phyloP scores from a whole-genome alignment of 139 green algal genomes.

The Chlamydomonas sphaeroides region DNA sequence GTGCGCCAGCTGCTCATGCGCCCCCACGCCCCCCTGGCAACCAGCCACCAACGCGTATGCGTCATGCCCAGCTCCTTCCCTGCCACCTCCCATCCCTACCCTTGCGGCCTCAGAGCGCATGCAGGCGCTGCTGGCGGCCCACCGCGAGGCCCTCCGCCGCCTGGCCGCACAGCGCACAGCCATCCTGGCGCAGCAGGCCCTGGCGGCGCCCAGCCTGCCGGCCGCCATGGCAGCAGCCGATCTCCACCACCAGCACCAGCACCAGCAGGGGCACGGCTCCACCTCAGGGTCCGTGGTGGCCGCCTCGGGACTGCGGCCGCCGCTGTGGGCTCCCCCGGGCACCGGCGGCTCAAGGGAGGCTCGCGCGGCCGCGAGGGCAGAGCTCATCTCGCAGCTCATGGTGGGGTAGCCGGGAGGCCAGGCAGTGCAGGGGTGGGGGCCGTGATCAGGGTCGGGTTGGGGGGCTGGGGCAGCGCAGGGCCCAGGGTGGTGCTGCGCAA shows the following conservation, averaged over 20 bases:
- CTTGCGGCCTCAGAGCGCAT: not conserved
- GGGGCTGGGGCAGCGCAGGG: too few relatives aligned
- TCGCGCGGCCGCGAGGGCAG: not conserved
- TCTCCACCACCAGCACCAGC: too few relatives aligned
- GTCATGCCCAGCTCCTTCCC: too few relatives aligned
- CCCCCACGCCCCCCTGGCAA: not conserved
- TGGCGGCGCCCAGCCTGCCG: not conserved
- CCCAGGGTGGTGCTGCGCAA: too few relatives aligned
- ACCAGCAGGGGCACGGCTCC: not conserved
- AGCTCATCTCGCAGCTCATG: conserved; percentile 39
- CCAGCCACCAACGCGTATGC: not conserved
- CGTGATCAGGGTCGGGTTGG: too few relatives aligned
- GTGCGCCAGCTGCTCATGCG: not conserved
- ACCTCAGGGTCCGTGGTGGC: too few relatives aligned
- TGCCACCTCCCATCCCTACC: too few relatives aligned
- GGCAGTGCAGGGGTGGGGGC: too few relatives aligned
- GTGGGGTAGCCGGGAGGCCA: too few relatives aligned
- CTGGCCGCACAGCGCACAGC: conserved; percentile 17
- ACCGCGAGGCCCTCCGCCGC: conserved; percentile 24
- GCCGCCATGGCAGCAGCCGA: not conserved
- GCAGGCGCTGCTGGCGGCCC: not conserved
- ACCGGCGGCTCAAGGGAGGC: not conserved
- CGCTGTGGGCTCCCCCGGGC: conserved; percentile 11
- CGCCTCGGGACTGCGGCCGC: not conserved
- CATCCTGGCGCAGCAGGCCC: conserved; percentile 38